Base-by-base conservation (phyloP, 352 stramenopile genomes). In the Pythium myriotylum region DNA sequence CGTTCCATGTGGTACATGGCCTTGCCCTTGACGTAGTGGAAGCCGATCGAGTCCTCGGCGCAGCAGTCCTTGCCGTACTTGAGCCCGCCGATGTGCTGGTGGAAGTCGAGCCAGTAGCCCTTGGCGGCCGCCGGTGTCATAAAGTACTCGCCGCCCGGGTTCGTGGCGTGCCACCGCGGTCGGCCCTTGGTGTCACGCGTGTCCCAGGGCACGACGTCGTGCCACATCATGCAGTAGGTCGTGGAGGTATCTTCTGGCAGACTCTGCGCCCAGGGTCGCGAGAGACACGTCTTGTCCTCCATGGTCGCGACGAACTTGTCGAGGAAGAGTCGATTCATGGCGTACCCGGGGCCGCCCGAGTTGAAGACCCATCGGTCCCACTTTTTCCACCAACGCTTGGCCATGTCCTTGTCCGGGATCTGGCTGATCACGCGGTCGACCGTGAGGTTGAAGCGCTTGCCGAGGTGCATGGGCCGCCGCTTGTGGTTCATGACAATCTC, bases 211-310 rank as follows among this genome's bases (percentile, higher is more conserved):
- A 78, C 87, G 2, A 89, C 75, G 60, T 77, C 62, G 58, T 90
- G 58, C 83, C 83, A 94, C 77, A 89, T 91, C 81, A 94, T 91
- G 49, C 85, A 94, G 65, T 91, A 94, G 57, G 85, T 88, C 45
- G 92, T 89, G 26, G 79, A 80, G 35, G 76, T 77, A 50, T 94
- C 85, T 49, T 94, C 83, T 4, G 85, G 83, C 41, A 91, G 65
- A 78, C 84, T 91, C 55, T 83, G 68, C 40, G 78, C 90, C 63
- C 75, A 73, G 46, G 52, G 54, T 47, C 88, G 77, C 32, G 79
- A 90, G 37, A 94, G 55, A 33, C 85, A 94, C 27, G 54, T 84
- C 65, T 66, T 74, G 29, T 87, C 72, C 1, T 74, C 65, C 29
- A 92, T 57, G 32, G 77, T 80, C 17, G 54, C 62, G 3, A 92